Evolutionary conservation across 148 eudicot genomes (phyloP), one percentile per base, ranked within the genome.

Genomic region (Dysphania ambrosioides): DNA sequence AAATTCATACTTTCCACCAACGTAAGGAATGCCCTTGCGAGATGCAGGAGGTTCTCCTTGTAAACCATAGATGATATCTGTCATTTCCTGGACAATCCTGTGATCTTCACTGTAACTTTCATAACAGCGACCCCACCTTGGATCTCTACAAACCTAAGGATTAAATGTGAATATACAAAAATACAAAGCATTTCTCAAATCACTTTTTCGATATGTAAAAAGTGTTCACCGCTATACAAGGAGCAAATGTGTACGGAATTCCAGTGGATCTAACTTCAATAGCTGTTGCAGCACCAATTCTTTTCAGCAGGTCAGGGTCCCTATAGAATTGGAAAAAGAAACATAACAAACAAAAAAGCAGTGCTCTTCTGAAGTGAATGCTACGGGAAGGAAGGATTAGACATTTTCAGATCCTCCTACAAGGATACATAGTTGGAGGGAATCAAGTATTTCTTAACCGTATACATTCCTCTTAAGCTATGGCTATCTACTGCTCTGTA

Each of bases 31-130:
- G 75, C 96, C 92, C 60, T 74, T 79, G 30, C 79, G 76, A 23
- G 85, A 80, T 58, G 80, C 83, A 81, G 89, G 92, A 70, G 74
- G 75, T 71, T 90, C 88, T 47, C 96, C 96, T 87, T 90, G 96
- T 58, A 90, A 80, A 65, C 92, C 96, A 23, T 72, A 64, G 56
- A 91, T 91, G 73, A 91, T 88, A 42, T 84, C 88, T 3, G 92
- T 88, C 96, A 91, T 88, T 66, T 86, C 88, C 77, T 80, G 87
- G 21, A 91, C 92, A 78, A 91, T 76, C 73, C 79, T 80, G 72
- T 87, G 96, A 79, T 91, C 96, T 78, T 91, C 96, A 73, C 96
- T 91, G 67, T 88, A 91, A 84, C 96, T 91, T 79, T 91, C 96
- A 66, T 91, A 91, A 75, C 96, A 91, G 57, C 96, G 84, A 75